A percentile compares a stretch with the other conserved stretches of the same genome.
Evolutionary conservation across 2,329 filamentous ascomycete genomes (phyloP).

Genomic region (Chaetomiaceae sp.): DNA sequence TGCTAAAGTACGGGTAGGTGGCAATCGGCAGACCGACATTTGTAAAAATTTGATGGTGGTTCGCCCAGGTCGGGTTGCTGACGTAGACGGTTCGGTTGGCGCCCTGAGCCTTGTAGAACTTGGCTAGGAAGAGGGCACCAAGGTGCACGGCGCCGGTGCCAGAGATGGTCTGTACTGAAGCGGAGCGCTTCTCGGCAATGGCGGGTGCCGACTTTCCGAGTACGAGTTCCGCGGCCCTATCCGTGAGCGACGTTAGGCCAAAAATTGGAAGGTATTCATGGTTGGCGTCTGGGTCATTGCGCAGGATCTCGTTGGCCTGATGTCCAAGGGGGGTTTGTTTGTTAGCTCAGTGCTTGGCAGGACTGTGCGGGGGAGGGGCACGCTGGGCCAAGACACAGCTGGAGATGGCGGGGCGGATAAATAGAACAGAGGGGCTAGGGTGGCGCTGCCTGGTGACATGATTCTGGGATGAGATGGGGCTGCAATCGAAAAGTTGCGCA

Average conservation of each 20-base stretch:
- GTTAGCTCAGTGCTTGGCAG: slow-evolving; percentile 8
- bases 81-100: slow-evolving; percentile 77
- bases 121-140: slow-evolving; percentile 87
- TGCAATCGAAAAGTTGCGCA: slow-evolving; percentile 37
- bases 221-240: slow-evolving; percentile 86
- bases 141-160: slow-evolving; percentile 94
- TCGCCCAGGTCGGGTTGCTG: slow-evolving; percentile 94
- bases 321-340: background rate
- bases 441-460: background rate
- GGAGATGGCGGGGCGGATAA: slow-evolving; percentile 18
- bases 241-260: slow-evolving; percentile 78
- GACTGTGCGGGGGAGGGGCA: slow-evolving; percentile 12
- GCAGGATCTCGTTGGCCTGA: slow-evolving; percentile 85
- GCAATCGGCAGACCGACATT: slow-evolving; percentile 78
- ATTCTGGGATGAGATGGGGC: background rate
- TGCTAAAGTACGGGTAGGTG: slow-evolving; percentile 91
- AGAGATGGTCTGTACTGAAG: slow-evolving; percentile 90
- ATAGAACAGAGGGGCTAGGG: slow-evolving; percentile 1
- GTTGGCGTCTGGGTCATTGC: slow-evolving; percentile 84
- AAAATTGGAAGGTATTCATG: slow-evolving; percentile 98
- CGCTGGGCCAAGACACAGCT: background rate
- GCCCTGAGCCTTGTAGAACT: slow-evolving; percentile 75
- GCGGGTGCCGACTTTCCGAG: slow-evolving; percentile 77
- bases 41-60: slow-evolving; percentile 97
- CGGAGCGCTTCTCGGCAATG: slow-evolving; percentile 73